Evolutionary conservation across 1,139 yeast genomes (phyloP).

Genomic region (Taphrina deformans): DNA sequence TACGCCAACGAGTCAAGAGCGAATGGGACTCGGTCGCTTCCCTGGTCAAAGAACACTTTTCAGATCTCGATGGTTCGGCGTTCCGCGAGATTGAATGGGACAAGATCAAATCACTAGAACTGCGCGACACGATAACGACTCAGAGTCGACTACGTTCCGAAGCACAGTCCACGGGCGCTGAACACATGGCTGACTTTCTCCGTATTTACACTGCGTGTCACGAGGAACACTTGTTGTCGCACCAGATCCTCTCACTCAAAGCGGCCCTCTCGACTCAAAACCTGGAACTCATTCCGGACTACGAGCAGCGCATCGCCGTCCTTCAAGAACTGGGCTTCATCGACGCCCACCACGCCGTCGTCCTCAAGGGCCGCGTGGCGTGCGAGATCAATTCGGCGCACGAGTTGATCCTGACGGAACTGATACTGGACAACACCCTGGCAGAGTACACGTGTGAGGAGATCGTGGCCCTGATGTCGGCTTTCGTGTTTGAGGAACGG

Average conservation of each 20-base stretch:
- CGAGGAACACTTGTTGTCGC: constrained; percentile 26
- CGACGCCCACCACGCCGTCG: constrained; percentile 72
- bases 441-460: constrained; percentile 95
- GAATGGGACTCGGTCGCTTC: constrained; percentile 40
- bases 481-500: constrained; percentile 89
- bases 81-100: constrained; percentile 26
- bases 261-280: constrained; percentile 78
- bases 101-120: constrained; percentile 21
- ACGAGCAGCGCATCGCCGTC: constrained; percentile 81
- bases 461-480: constrained; percentile 86
- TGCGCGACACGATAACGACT: constrained; percentile 12
- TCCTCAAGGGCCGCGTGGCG: constrained; percentile 81
- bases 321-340: constrained; percentile 73
- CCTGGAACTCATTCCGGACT: constrained; percentile 85
- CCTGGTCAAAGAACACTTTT: constrained; percentile 50
- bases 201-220: constrained; percentile 18
- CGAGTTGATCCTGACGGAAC: constrained; percentile 85
- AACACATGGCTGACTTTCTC: constrained; percentile 7
- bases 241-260: constrained; percentile 47
- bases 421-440: constrained; percentile 82
- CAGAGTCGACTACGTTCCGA: background rate
- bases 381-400: constrained; percentile 88
- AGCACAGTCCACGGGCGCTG: background rate
- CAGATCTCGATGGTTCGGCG: background rate
- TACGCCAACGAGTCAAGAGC: constrained; percentile 23